Base-by-base conservation (phyloP, 2,329 filamentous ascomycete genomes). In the Curvularia hawaiiensis region DNA sequence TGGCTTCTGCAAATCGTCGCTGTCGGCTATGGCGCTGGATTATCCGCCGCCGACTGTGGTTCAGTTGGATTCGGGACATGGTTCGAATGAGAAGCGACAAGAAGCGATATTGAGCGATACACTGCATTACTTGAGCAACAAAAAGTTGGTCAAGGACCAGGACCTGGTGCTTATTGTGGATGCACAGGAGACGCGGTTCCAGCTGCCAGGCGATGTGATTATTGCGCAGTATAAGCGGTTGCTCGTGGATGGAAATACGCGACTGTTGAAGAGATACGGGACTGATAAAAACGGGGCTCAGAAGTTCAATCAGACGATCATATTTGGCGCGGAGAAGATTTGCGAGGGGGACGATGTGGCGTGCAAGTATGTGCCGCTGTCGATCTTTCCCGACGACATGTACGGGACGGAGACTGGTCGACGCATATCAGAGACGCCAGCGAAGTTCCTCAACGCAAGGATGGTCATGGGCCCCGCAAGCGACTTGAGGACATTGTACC, bases 81-180 rank as follows among this genome's bases (percentile, higher is more conserved):
- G 60, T 9, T 58, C 53, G 11, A 51, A 62, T 10, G 49, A 56
- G 8, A 62, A 80, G 54, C 75, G 71, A 57, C 78, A 82, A 68
- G 72, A 82, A 46, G 78, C 77, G 41, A 79, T 78, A 53, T 71
- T 85, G 16, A 72, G 74, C 8, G 78, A 77, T 3, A 78, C 82
- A 30, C 71, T 80, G 54, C 72, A 79, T 9, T 85, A 83, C 55
- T 72, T 87, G 28, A 75, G 78, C 12, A 77, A 79, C 48, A 76
- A 75, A 30, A 79, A 79, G 35, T 69, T 79, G n/a, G 78, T 84
- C 18, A 76, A 79, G 24, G 79, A 87, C 55, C 78, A 85, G 20
- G 88, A 90, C 68, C 73, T 91, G 28, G 81, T 89, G 8, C 74
- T 90, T 56, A 79, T 90, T 46, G 80, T 87, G 6, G 87, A 90